Base-by-base conservation (phyloP, 176 grass and related monocot genomes). In the Canna indica region DNA sequence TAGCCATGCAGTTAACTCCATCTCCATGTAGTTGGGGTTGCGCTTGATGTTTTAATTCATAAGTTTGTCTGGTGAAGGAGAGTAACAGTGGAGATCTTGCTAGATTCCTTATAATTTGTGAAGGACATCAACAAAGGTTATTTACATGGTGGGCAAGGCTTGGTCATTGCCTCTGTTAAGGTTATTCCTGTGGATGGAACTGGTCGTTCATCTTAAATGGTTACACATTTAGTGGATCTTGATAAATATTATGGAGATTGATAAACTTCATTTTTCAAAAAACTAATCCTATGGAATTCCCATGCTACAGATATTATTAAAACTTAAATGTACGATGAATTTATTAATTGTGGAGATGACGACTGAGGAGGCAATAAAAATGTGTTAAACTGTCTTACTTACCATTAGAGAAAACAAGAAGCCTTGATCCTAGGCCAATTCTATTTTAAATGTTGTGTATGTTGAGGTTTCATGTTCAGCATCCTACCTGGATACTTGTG, bases 211-310 rank as follows among this genome's bases (percentile, higher is more conserved):
- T 18, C 16, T 50, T 18, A 22, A 50, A 16, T 50, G 47, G 47
- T 50, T 50, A 11, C 18, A 50, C 2, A 20, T 50, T 50, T 50
- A 4, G 5, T 50, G 47, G 18, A 22, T 18, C 18, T 50, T 50
- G 47, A 50, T 50, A 5, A 50, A 50, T 22, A 50, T 15, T 50
- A 20, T 3, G 4, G 16, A 50, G 4, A 20, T 50, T 54, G 18
- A 54, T 54, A 54, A 54, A 54, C 41, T 54, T 54, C 50, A 54
- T 44, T 54, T 54, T n/a, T 54, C 50, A 54, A 24, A 54, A 18
- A 54, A 44, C 2, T 44, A 44, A 4, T n/a, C n/a, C 7, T 44
- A 44, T n/a, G 41, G 9, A 44, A 5, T 44, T 44, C 41, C 50
- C 50, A 7, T 54, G 17, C n/a, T 54, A 8, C 8, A 25, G 50